A percentile compares a stretch with the other conserved stretches of the same genome.
Evolutionary conservation across 2,329 filamentous ascomycete genomes (phyloP).

Genomic region (Fusarium succisae): DNA sequence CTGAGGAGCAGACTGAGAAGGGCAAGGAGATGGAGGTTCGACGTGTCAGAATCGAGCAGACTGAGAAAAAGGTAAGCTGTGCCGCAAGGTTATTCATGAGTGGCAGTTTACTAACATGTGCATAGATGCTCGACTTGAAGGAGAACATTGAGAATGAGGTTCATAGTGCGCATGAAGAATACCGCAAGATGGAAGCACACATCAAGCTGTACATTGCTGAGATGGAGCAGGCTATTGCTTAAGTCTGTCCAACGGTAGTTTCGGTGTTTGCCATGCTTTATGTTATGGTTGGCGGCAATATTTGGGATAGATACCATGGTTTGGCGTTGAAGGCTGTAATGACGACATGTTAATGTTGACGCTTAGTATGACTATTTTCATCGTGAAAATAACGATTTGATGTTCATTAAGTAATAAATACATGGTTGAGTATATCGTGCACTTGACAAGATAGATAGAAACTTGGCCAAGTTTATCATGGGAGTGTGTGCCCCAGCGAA

Average conservation of each 20-base stretch:
- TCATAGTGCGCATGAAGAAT: slow-evolving; percentile 89
- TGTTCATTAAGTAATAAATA: neutral
- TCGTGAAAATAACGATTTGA: slow-evolving; percentile 8
- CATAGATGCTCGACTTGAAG: slow-evolving; percentile 94
- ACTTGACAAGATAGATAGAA: neutral
- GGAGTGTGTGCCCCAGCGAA: neutral
- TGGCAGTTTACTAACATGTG: slow-evolving; percentile 33
- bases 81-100: neutral
- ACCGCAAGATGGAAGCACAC: slow-evolving; percentile 96
- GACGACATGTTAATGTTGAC: slow-evolving; percentile 29
- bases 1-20: slow-evolving; percentile 86
- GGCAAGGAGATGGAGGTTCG: slow-evolving; percentile 91
- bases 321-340: slow-evolving; percentile 49
- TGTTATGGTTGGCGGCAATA: slow-evolving; percentile 22
- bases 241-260: neutral
- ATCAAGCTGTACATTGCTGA: slow-evolving; percentile 98
- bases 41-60: slow-evolving; percentile 94
- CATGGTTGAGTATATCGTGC: neutral
- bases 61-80: slow-evolving; percentile 87
- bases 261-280: slow-evolving; percentile 14
- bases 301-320: slow-evolving; percentile 50
- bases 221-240: slow-evolving; percentile 87
- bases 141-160: slow-evolving; percentile 97
- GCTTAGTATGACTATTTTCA: slow-evolving; percentile 9
- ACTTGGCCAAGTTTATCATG: neutral